Evolutionary conservation across 257 asterid species (phyloP).

Genomic region (Salvia hispanica): DNA sequence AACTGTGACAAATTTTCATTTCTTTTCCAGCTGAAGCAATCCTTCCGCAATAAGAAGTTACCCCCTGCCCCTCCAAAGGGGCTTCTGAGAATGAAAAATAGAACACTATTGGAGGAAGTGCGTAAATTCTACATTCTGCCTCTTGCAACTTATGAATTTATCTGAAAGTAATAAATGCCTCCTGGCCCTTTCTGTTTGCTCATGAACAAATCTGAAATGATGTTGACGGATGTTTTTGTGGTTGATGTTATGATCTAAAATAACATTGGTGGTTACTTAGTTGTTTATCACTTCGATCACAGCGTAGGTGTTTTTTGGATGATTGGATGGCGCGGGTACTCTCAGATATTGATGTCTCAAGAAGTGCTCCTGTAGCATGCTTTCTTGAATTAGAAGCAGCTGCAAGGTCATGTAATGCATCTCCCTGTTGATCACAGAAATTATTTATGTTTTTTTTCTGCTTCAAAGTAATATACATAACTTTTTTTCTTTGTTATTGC

Average conservation of each 20-base stretch:
- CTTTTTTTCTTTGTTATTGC: neutral
- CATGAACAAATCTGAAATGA: neutral
- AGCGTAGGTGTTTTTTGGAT: constrained; percentile 76
- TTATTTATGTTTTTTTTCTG: constrained; percentile 9
- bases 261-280: constrained; percentile 18
- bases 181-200: neutral
- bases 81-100: constrained; percentile 49
- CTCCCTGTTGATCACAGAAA: constrained; percentile 29
- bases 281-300: constrained; percentile 35
- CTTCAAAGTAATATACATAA: neutral
- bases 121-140: constrained; percentile 35
- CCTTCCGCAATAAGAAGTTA: constrained; percentile 54
- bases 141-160: constrained; percentile 15
- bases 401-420: constrained; percentile 68
- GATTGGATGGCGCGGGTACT: constrained; percentile 69
- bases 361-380: constrained; percentile 64
- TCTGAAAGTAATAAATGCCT: neutral
- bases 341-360: constrained; percentile 67
- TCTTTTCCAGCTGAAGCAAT: constrained; percentile 60
- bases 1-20: constrained; percentile 23
- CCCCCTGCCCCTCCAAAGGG: constrained; percentile 66
- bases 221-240: neutral
- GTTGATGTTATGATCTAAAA: constrained; percentile 9
- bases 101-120: constrained; percentile 60
- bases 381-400: constrained; percentile 88